Evolutionary conservation across 2,329 filamentous ascomycete genomes (phyloP).

Genomic region (Pseudonectria foliicola): DNA sequence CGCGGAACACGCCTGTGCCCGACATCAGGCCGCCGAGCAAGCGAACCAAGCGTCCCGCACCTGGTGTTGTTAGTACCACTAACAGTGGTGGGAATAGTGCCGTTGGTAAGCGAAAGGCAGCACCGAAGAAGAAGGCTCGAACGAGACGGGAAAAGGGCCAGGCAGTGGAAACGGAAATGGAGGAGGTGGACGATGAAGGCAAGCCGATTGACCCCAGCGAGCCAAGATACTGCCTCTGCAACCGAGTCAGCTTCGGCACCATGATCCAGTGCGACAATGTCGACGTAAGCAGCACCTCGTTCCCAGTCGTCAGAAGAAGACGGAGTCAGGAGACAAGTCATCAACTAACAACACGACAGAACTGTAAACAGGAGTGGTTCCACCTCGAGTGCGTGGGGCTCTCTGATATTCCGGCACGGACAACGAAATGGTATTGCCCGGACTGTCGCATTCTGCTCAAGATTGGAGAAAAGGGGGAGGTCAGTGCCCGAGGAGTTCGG

Average conservation of each 20-base stretch:
- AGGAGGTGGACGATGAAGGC: constrained; percentile 61
- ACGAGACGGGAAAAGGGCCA: constrained; percentile 41
- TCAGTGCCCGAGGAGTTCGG: constrained; percentile 50
- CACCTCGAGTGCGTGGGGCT: constrained; percentile 72
- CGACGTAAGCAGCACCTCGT: constrained; percentile 48
- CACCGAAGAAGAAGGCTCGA: constrained; percentile 57
- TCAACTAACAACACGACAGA: constrained; percentile 26
- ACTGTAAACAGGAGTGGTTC: constrained; percentile 81
- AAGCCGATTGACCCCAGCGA: constrained; percentile 69
- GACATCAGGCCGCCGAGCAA: constrained; percentile 43
- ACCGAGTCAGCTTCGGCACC: constrained; percentile 70
- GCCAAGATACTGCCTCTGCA: constrained; percentile 69
- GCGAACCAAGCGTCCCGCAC: constrained; percentile 62
- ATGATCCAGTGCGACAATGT: constrained; percentile 81
- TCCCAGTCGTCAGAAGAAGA: constrained; percentile 4
- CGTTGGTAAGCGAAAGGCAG: constrained; percentile 64
- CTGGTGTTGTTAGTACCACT: constrained; percentile 60
- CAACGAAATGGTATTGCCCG: constrained; percentile 80
- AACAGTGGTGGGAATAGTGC: constrained; percentile 57
- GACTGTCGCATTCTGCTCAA: constrained; percentile 60
- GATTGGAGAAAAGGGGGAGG: constrained; percentile 57
- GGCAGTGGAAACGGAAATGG: constrained; percentile 37
- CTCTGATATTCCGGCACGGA: constrained; percentile 58
- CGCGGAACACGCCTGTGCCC: constrained; percentile 50
- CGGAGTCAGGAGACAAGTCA: constrained; percentile 5